phyloP scores from a whole-genome alignment of 148 eudicot species.

The Cornus florida region DNA sequence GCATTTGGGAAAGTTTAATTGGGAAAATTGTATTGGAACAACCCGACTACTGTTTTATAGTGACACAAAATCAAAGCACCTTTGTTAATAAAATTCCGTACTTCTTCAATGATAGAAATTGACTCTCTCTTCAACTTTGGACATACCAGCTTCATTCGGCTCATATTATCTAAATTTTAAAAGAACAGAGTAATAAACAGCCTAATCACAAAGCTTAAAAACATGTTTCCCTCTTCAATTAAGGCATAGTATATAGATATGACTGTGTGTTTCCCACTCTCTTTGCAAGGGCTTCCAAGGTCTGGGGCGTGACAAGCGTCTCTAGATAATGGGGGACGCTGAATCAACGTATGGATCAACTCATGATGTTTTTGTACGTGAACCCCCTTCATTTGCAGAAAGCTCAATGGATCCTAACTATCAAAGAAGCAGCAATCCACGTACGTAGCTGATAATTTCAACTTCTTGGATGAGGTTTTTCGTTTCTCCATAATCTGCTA shows the following conservation, averaged over 20 bases:
- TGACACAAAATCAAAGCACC: background rate
- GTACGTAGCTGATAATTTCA: constrained; percentile 71
- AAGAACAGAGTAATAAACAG: no score
- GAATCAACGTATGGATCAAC: background rate
- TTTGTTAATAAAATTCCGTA: background rate
- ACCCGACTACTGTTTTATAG: background rate
- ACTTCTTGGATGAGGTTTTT: constrained; percentile 71
- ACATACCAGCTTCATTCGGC: no score
- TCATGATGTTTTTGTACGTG: constrained; percentile 17
- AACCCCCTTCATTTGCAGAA: constrained; percentile 41
- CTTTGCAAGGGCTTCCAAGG: no score
- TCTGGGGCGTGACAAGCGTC: no score
- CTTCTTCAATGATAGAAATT: no score
- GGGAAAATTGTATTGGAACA: background rate
- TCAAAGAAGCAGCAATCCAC: constrained; percentile 31
- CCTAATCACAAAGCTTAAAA: no score
- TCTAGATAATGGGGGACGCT: no score
- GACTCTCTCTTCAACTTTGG: no score
- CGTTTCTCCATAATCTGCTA: background rate
- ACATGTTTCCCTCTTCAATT: background rate
- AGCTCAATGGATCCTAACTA: constrained; percentile 33
- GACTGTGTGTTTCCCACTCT: no score
- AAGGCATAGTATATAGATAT: no score
- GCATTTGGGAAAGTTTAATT: background rate
- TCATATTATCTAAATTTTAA: no score